phyloP scores from a whole-genome alignment of 1,284 basidiomycete species.

The Sphaerobolus stellatus region DNA sequence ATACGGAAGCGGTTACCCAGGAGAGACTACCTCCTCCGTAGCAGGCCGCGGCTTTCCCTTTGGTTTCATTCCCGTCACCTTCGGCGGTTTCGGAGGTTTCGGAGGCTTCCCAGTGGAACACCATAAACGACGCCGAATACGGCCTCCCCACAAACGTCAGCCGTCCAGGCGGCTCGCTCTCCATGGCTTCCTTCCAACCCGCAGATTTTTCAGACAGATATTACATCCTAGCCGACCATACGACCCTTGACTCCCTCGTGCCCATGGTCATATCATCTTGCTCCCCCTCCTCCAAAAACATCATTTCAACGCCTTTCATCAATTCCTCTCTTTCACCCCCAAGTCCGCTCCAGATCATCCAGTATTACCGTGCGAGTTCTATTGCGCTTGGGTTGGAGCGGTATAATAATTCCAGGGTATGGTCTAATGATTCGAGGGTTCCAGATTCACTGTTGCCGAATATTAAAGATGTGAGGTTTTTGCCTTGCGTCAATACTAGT shows the following conservation, averaged over 20 bases:
- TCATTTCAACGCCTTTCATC: conserved; percentile 5
- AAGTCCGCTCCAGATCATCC: conserved; percentile 25
- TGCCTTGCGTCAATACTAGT: conserved; percentile 56
- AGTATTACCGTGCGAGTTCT: conserved; percentile 30
- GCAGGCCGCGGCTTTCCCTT: conserved; percentile 51
- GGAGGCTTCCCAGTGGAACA: too few relatives aligned
- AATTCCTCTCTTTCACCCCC: background rate
- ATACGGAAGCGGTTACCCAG: conserved; percentile 63
- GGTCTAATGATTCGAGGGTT: conserved; percentile 38
- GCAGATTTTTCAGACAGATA: conserved; percentile 47
- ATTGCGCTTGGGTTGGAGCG: conserved; percentile 48
- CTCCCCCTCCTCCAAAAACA: conserved; percentile 22
- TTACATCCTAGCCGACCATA: conserved; percentile 57
- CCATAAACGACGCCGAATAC: too few relatives aligned
- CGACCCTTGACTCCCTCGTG: conserved; percentile 52
- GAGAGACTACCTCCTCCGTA: conserved; percentile 41
- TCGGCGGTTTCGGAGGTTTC: conserved; percentile 42
- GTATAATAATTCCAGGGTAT: conserved; percentile 58
- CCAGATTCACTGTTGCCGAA: conserved; percentile 49
- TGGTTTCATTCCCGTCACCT: conserved; percentile 59
- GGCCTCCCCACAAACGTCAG: conserved; percentile 50
- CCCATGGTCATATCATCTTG: conserved; percentile 48
- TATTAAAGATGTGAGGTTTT: conserved; percentile 44
- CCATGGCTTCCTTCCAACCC: conserved; percentile 50
- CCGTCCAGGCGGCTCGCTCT: conserved; percentile 58